Evolutionary conservation across 2,329 filamentous ascomycete species (phyloP).

Genomic region (Helotiales sp.): DNA sequence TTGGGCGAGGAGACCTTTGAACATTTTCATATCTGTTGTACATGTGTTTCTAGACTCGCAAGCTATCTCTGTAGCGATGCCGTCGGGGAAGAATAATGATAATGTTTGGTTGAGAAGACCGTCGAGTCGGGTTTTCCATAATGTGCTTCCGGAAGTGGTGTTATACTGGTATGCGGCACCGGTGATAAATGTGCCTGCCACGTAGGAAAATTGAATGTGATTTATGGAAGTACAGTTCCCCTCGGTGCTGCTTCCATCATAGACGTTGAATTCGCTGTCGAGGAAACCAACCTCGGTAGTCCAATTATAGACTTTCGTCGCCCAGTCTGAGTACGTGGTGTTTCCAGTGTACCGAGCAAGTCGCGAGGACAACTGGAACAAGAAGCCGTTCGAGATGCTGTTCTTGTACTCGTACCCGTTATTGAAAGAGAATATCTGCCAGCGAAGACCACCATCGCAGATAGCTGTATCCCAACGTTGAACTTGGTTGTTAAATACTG

Average conservation of each 20-base stretch:
- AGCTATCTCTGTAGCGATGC: conserved; percentile 63
- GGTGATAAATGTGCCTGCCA: conserved; percentile 60
- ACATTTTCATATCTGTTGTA: conserved; percentile 70
- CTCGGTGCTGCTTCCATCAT: conserved; percentile 59
- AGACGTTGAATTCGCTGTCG: conserved; percentile 60
- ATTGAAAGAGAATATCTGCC: conserved; percentile 77
- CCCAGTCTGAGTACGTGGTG: conserved; percentile 62
- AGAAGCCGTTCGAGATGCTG: conserved; percentile 58
- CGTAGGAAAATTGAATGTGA: conserved; percentile 67
- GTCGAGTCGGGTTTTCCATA: conserved; percentile 58
- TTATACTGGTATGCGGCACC: conserved; percentile 72
- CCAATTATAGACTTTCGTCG: conserved; percentile 64
- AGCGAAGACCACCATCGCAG: conserved; percentile 70
- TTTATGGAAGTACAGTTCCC: conserved; percentile 62
- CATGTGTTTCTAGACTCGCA: conserved; percentile 64
- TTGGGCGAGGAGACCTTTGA: conserved; percentile 69
- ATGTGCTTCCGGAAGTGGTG: conserved; percentile 18
- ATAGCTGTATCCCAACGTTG: conserved; percentile 62
- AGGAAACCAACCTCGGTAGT: conserved; percentile 55
- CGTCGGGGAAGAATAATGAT: conserved; percentile 54
- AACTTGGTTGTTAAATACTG: conserved; percentile 68
- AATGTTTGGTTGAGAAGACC: conserved; percentile 53
- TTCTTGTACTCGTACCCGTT: conserved; percentile 77
- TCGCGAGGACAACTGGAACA: conserved; percentile 66
- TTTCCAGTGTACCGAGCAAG: conserved; percentile 71